These are phyloP conservation scores for Exophiala dermatitidis DNA, from an alignment of 2,329 filamentous ascomycete species.

Conservation along the genomic window DNA sequence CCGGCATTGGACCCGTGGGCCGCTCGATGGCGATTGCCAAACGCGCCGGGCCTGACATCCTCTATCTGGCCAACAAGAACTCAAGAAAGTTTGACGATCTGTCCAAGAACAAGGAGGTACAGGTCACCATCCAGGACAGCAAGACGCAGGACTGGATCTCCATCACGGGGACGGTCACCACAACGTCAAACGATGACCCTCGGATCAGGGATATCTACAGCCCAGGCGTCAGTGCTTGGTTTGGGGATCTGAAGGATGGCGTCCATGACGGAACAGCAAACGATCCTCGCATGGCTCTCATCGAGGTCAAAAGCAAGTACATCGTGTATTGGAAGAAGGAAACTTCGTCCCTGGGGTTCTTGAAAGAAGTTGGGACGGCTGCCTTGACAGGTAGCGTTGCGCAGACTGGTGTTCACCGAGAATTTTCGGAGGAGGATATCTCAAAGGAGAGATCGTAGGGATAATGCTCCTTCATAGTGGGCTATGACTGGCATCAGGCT, in stretches of 20 bases:
- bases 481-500: no score
- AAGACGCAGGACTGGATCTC: slow-evolving; percentile 44
- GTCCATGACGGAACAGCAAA: slow-evolving; percentile 41
- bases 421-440: slow-evolving; percentile 26
- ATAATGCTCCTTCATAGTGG: not conserved
- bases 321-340: slow-evolving; percentile 36
- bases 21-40: slow-evolving; percentile 45
- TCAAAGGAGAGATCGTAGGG: slow-evolving; percentile 21
- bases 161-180: slow-evolving; percentile 39
- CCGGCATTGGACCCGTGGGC: slow-evolving; percentile 25
- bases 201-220: slow-evolving; percentile 44
- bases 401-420: slow-evolving; percentile 32
- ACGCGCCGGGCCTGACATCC: slow-evolving; percentile 42
- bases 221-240: slow-evolving; percentile 40
- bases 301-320: slow-evolving; percentile 38
- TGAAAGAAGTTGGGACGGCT: slow-evolving; percentile 36
- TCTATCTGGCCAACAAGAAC: slow-evolving; percentile 45
- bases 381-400: slow-evolving; percentile 36
- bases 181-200: slow-evolving; percentile 39
- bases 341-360: slow-evolving; percentile 32
- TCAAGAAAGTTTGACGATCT: slow-evolving; percentile 44
- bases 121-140: slow-evolving; percentile 43
- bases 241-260: slow-evolving; percentile 46
- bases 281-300: slow-evolving; percentile 43
- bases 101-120: slow-evolving; percentile 36